Base-by-base conservation (phyloP, 1,284 basidiomycete genomes). In the Cutaneotrichosporon cavernicola region DNA sequence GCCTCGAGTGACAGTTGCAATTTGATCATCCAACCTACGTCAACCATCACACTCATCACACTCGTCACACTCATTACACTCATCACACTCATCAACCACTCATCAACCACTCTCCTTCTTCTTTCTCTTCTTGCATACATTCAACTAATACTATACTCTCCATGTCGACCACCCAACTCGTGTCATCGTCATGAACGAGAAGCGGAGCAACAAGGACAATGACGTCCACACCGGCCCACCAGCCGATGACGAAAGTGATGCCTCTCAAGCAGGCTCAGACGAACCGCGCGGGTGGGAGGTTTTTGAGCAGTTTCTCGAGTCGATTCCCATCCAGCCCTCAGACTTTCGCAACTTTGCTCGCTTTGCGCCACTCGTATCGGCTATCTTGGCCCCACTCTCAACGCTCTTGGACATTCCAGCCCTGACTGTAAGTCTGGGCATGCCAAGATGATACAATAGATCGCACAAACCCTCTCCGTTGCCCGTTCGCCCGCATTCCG, bases 381-480 rank as follows among this genome's bases (percentile, higher is more conserved):
- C 82, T 9, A 73, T 82, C 16, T 59, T 81, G 4, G 82, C 82
- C 2, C 82, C 82, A 0, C 63, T 81, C 11, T 73, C 78, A 1
- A 82, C 81, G 7, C 66, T 83, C 22, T 65, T 83, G 21, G 81
- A 82, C 62, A 81, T 83, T n/a, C 82, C 82, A 0, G 82, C 80
- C 0, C 66, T 83, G 18, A 75, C 73, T 4, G 79, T 80, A 59
- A 68, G 76, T 71, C 21, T 30, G 30, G 30, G 10, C 21, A 26
- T 13, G 34, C 8, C 31, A 57, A 9, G 16, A 5, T 1, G 16
- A 5, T 1, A n/a, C 40, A 47, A 40, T 3, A 51, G n/a, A n/a
- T n/a, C n/a, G n/a, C n/a, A n/a, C n/a, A n/a, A n/a, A n/a, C n/a
- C n/a, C n/a, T n/a, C n/a, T n/a, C n/a, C n/a, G 30, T 13, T 7